phyloP scores from a whole-genome alignment of 2,329 filamentous ascomycete genomes.

The Fusarium algeriense region DNA sequence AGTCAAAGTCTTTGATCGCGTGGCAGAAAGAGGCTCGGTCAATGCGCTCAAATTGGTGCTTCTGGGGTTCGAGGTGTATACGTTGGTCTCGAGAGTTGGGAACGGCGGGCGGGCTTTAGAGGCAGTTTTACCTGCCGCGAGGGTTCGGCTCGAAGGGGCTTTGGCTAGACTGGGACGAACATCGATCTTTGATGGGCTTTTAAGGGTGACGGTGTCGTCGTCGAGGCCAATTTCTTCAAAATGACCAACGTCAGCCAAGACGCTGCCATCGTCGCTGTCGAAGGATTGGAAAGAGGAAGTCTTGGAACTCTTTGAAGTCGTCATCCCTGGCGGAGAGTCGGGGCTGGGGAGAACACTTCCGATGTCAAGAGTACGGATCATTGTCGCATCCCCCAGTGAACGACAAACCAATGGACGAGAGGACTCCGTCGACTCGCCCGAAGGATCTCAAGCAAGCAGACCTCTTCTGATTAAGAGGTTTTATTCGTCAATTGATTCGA shows the following conservation, averaged over 20 bases:
- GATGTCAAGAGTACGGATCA: conserved; percentile 52
- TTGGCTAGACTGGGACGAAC: conserved; percentile 51
- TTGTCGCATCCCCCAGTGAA: conserved; percentile 50
- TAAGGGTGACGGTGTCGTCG: conserved; percentile 67
- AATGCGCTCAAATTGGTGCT: conserved; percentile 61
- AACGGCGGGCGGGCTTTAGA: conserved; percentile 58
- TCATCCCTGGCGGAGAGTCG: conserved; percentile 70
- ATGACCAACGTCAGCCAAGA: conserved; percentile 79
- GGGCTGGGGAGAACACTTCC: conserved; percentile 50
- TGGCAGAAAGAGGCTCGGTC: conserved; percentile 51
- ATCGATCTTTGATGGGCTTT: conserved; percentile 60
- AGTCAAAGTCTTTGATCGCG: conserved; percentile 45
- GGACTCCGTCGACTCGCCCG: conserved; percentile 29
- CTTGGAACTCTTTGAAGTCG: conserved; percentile 87
- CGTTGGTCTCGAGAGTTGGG: conserved; percentile 60
- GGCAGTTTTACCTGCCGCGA: conserved; percentile 48
- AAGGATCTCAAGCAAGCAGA: conserved; percentile 2
- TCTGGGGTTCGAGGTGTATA: conserved; percentile 62
- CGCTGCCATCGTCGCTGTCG: conserved; percentile 77
- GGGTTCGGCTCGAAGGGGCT: conserved; percentile 47
- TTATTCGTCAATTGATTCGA: conserved; percentile 2
- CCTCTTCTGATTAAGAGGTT: not conserved
- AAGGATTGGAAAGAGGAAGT: conserved; percentile 89
- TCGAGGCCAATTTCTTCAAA: conserved; percentile 95
- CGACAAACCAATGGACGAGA: conserved; percentile 26